Evolutionary conservation across 2,329 filamentous ascomycete species (phyloP), one percentile per base, ranked within the genome.

Genomic region (Colletotrichum destructivum): DNA sequence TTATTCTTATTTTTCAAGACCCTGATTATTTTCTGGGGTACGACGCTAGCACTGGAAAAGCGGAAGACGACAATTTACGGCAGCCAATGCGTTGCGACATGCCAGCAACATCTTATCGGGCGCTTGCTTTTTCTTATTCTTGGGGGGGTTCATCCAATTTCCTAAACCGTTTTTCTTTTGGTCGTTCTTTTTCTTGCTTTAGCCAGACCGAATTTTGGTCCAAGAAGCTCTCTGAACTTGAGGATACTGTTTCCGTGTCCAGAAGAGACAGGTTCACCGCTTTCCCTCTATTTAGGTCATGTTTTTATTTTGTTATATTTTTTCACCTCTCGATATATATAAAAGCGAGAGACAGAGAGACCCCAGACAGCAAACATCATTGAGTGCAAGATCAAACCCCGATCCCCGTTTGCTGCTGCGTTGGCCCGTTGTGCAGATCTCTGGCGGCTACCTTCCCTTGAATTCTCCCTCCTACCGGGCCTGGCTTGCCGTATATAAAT

Each of bases 231-330:
- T 40, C 35, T 38, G 35, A 38, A 38, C 31, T 35, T 35, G 31
- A 38, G 35, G 8, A 51, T 47, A 21, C 61, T 38, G 61, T 46
- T 51, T 56, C n/a, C n/a, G 31, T 63, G 6, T 12, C 21, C 66
- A 57, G 23, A 38, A 38, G 56, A 62, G 49, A 59, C 46, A 38
- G 51, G 35, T 44, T 65, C 61, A 69, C 66, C 66, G 61, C 66
- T 69, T 42, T 35, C 44, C 49, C 23, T 44, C 47, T 51, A 11
- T 18, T 56, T 15, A 18, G 23, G 9, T 38, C 9, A 11, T 38
- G 2, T 2, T 38, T 38, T 38, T 38, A 38, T 38, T 38, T 11
- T 3, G 9, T 11, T 9, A 3, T 11, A 38, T 9, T 38, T 38
- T 38, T 35, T 38, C 9, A 16, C 18, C 8, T 38, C 42, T 21